These are phyloP conservation scores for Dalbergia cochinchinensis DNA, from an alignment of 306 rosid genomes.

Conservation along the genomic window DNA sequence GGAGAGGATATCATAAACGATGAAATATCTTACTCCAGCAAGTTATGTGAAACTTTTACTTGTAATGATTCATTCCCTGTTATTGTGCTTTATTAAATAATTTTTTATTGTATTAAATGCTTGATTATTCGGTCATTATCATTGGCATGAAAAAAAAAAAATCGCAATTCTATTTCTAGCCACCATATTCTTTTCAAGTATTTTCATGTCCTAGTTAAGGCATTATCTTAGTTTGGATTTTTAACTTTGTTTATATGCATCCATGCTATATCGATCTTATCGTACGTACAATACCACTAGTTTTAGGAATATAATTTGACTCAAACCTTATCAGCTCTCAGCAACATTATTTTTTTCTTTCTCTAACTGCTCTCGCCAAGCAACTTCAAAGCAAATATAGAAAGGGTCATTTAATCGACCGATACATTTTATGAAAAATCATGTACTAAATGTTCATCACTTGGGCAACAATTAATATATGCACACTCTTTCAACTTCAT, in stretches of 20 bases:
- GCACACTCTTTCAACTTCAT: constrained; percentile 35
- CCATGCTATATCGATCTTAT: constrained; percentile 12
- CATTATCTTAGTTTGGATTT: background rate
- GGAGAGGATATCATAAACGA: too few relatives aligned
- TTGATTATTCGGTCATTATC: background rate
- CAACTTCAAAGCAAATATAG: background rate
- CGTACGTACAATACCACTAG: background rate
- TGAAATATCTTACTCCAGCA: too few relatives aligned
- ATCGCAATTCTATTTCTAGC: too few relatives aligned
- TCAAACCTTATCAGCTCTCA: constrained; percentile 13
- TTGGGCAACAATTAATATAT: constrained; percentile 23
- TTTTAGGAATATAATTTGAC: background rate
- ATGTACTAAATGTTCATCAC: constrained; percentile 41
- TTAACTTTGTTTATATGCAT: constrained; percentile 1
- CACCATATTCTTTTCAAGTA: background rate
- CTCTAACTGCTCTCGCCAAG: background rate
- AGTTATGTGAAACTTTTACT: too few relatives aligned
- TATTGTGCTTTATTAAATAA: too few relatives aligned
- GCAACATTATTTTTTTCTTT: background rate
- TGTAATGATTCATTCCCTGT: too few relatives aligned
- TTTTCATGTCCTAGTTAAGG: background rate
- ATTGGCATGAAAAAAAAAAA: background rate
- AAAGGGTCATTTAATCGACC: constrained; percentile 8
- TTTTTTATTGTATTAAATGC: too few relatives aligned
- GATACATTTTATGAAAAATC: constrained; percentile 41